These are phyloP conservation scores for Ophiosphaerella korrae DNA, from an alignment of 2,329 filamentous ascomycete species.

Conservation along the genomic window DNA sequence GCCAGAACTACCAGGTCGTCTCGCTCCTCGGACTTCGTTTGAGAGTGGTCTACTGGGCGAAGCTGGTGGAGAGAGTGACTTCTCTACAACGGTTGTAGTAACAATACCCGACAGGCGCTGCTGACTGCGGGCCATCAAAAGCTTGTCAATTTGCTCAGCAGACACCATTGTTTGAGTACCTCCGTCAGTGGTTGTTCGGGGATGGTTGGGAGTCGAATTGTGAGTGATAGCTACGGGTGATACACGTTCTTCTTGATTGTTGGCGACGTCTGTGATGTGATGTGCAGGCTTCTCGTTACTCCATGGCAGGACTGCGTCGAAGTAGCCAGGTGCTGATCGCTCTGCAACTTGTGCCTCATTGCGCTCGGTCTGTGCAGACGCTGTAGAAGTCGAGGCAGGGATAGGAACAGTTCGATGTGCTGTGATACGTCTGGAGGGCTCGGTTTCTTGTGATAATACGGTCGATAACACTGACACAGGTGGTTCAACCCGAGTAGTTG, in stretches of 20 bases:
- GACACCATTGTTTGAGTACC: slow-evolving; percentile 84
- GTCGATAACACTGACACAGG: slow-evolving; percentile 31
- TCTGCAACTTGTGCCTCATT: slow-evolving; percentile 21
- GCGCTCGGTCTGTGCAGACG: slow-evolving; percentile 20
- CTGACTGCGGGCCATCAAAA: slow-evolving; percentile 64
- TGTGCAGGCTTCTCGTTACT: slow-evolving; percentile 42
- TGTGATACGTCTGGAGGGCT: slow-evolving; percentile 38
- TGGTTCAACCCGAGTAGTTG: slow-evolving; percentile 26
- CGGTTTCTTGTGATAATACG: slow-evolving; percentile 34
- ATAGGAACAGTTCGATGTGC: slow-evolving; percentile 29
- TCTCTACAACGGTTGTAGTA: slow-evolving; percentile 38
- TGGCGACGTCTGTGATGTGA: slow-evolving; percentile 1
- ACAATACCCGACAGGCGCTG: slow-evolving; percentile 33
- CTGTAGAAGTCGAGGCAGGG: slow-evolving; percentile 13
- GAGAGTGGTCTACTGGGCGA: slow-evolving; percentile 42
- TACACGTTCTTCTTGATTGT: slow-evolving; percentile 22
- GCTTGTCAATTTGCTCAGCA: slow-evolving; percentile 77
- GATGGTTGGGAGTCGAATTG: slow-evolving; percentile 29
- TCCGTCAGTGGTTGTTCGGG: slow-evolving; percentile 61
- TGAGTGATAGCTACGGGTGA: slow-evolving; percentile 31
- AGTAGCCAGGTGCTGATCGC: slow-evolving; percentile 45
- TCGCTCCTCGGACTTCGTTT: slow-evolving; percentile 42
- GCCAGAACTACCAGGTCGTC: slow-evolving; percentile 73
- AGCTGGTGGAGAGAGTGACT: slow-evolving; percentile 37
- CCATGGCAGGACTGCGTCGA: slow-evolving; percentile 54